phyloP scores from a whole-genome alignment of 768 basidiomycete species.

The Paxillus ammoniavirescens region DNA sequence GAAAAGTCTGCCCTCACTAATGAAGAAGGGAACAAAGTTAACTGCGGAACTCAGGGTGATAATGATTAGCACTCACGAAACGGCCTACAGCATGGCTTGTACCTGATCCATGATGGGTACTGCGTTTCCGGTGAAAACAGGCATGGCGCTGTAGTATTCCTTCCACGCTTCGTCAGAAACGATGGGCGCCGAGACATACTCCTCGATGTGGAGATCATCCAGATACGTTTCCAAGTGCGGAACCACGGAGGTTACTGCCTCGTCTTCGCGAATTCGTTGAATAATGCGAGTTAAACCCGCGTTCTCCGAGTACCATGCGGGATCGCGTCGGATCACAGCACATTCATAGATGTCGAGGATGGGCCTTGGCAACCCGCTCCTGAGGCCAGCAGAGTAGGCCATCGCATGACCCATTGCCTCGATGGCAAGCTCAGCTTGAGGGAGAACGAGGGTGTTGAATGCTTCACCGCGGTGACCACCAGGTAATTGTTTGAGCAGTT shows the following conservation, averaged over 20 bases:
- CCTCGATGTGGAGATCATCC: constrained; percentile 43
- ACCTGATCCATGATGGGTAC: constrained; percentile 35
- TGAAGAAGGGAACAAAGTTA: not conserved
- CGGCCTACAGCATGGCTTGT: constrained; percentile 43
- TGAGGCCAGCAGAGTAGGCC: constrained; percentile 54
- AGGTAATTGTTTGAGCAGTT: constrained; percentile 36
- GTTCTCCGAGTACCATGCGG: constrained; percentile 60
- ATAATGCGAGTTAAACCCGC: constrained; percentile 45
- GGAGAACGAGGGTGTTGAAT: constrained; percentile 55
- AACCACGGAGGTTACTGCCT: constrained; percentile 43
- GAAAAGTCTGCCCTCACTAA: constrained; percentile 6
- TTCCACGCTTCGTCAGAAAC: constrained; percentile 52
- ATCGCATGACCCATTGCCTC: constrained; percentile 66
- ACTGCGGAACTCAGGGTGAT: constrained; percentile 1
- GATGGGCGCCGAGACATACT: constrained; percentile 53
- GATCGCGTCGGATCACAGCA: constrained; percentile 49
- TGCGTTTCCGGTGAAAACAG: constrained; percentile 44
- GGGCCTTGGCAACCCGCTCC: constrained; percentile 41
- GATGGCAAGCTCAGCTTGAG: constrained; percentile 49
- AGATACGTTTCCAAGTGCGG: constrained; percentile 43
- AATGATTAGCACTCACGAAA: constrained; percentile 9
- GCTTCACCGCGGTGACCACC: constrained; percentile 28
- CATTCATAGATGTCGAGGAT: constrained; percentile 58
- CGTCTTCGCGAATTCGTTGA: constrained; percentile 48
- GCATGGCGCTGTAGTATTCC: constrained; percentile 38